Evolutionary conservation across 106 monocot genomes (phyloP), one percentile per base, ranked within the genome.

Genomic region (Acorus gramineus): DNA sequence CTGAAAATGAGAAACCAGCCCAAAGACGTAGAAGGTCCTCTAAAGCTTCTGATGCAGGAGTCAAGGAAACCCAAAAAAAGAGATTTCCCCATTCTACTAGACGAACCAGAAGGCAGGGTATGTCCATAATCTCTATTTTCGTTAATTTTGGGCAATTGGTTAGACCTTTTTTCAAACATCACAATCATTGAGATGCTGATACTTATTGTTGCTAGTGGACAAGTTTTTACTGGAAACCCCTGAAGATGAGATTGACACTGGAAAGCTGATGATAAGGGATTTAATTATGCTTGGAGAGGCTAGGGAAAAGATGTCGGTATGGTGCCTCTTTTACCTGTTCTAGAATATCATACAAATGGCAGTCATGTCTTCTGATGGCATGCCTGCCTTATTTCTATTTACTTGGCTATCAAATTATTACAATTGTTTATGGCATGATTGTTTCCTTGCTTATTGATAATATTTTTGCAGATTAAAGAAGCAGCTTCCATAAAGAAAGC

Each of bases 241-340:
- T 55, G 83, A 84, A 2, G 70, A 81, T 46, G 90, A 91, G 60
- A 69, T 86, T 67, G 78, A 86, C 10, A 65, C 68, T 54, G 79
- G 60, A 42, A 78, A 78, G 28, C 62, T 91, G 11, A 70, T 12
- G 42, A 77, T 91, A 76, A 81, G 53, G 63, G 75, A 91, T 67
- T 83, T 91, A 2, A 91, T 91, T 62, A 61, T 78, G 67, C 72
- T 84, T 62, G 79, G 76, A 7, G 84, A 81, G 67, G 66, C 74
- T 56, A 86, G 72, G 62, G 90, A 91, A 60, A 42, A 55, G 54
- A 69, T 54, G 52, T 59, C 73, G 52, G 89, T 89, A 81, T 66
- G 83, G 51, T 62, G 75, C 11, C 53, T 52, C 52, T 43, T 13
- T 53, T 61, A 49, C 28, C 28, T 1, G 28, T 28, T 1, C 28